Conservation (phyloP, 2,329 filamentous ascomycete species). For the Catunica adiposa region DNA sequence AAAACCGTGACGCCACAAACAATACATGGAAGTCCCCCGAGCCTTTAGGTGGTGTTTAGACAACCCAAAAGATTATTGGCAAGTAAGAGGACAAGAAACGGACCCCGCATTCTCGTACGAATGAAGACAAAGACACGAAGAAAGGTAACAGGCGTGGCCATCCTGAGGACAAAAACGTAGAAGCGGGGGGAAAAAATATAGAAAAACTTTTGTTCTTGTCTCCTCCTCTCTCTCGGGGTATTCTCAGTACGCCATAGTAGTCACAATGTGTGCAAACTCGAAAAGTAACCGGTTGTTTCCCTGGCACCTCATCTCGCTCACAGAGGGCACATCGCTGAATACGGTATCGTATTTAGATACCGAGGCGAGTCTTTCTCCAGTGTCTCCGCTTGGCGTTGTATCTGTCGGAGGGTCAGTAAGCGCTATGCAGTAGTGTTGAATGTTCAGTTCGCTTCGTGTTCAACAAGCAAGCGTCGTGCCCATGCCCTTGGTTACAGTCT, state of each 20-base stretch:
- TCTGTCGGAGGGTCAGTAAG: slow-evolving; percentile 33
- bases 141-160: slow-evolving; percentile 1
- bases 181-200: neutral
- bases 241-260: slow-evolving; percentile 11
- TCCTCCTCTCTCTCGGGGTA: slow-evolving; percentile 13
- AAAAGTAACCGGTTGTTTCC: slow-evolving; percentile 8
- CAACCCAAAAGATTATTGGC: neutral
- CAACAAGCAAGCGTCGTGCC: neutral
- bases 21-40: neutral
- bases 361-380: slow-evolving; percentile 99
- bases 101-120: neutral
- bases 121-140: neutral
- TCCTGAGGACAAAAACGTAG: slow-evolving; percentile 4
- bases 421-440: neutral
- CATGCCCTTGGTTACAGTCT: neutral
- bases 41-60: neutral
- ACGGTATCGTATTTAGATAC: slow-evolving; percentile 52
- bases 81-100: neutral
- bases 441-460: neutral
- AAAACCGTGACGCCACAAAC: neutral
- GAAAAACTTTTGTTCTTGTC: slow-evolving; percentile 8
- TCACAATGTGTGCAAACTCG: slow-evolving; percentile 10
- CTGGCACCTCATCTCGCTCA: slow-evolving; percentile 12
- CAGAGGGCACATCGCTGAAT: slow-evolving; percentile 13
- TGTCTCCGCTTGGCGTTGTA: slow-evolving; percentile 99